These are phyloP conservation scores for Xylariaceae sp. DNA, from an alignment of 2,329 filamentous ascomycete genomes.

Conservation along the genomic window DNA sequence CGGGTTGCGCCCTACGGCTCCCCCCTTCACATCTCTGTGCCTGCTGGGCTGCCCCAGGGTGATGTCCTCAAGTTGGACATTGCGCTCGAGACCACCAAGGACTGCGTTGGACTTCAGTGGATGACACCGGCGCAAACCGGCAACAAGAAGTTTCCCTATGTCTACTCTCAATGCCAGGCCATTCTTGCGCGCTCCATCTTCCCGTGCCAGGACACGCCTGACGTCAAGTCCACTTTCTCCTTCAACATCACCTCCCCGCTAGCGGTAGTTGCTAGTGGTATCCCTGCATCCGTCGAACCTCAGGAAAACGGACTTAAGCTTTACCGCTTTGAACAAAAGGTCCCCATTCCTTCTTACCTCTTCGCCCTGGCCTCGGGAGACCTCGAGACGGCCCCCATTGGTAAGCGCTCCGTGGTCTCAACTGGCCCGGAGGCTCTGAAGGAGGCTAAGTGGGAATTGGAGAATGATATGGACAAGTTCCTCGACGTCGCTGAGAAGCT, in stretches of 20 bases:
- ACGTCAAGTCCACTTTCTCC: constrained; percentile 91
- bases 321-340: constrained; percentile 82
- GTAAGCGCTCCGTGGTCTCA: constrained; percentile 76
- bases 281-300: constrained; percentile 48
- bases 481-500: constrained; percentile 77
- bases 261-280: constrained; percentile 86
- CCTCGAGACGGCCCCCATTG: constrained; percentile 78
- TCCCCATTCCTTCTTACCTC: constrained; percentile 90
- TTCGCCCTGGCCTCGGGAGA: constrained; percentile 90
- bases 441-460: constrained; percentile 84
- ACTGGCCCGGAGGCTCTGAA: constrained; percentile 83
- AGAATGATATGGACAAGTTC: constrained; percentile 86
- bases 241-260: constrained; percentile 84
- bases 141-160: constrained; percentile 93
- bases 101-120: constrained; percentile 94
- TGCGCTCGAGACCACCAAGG: constrained; percentile 71
- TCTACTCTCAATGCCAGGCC: constrained; percentile 97
- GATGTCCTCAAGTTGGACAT: constrained; percentile 55
- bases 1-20: constrained; percentile 69
- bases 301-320: constrained; percentile 53
- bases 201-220: constrained; percentile 94
- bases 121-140: constrained; percentile 88
- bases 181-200: constrained; percentile 93
- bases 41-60: constrained; percentile 50
- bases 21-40: constrained; percentile 61